These are phyloP conservation scores for Eimeria necatrix DNA, from an alignment of 169 alveolate genomes.

Conservation along the genomic window DNA sequence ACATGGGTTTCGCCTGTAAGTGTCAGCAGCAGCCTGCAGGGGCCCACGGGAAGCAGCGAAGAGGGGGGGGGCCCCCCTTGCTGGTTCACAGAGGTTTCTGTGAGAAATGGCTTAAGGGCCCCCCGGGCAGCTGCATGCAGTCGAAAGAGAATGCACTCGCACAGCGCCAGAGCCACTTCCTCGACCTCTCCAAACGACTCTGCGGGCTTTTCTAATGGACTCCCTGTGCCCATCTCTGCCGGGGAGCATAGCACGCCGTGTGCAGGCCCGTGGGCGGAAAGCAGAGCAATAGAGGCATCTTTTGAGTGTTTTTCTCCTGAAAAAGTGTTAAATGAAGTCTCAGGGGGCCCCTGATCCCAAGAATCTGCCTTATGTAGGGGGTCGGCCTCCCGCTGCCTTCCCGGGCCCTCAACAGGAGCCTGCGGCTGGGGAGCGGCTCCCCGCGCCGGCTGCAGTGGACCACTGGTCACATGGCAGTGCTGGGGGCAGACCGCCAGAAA, in stretches of 20 bases:
- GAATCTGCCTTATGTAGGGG: background rate
- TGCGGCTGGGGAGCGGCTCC: background rate
- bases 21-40: background rate
- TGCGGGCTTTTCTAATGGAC: no score
- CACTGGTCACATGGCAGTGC: background rate
- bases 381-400: background rate
- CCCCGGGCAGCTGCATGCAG: slow-evolving; percentile 33
- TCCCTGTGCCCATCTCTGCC: background rate
- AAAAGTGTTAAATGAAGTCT: background rate
- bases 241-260: background rate
- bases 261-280: background rate
- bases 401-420: no score
- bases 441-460: background rate
- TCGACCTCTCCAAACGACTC: background rate
- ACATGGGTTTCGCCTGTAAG: background rate
- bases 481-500: background rate
- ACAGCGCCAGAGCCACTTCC: background rate
- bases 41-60: background rate
- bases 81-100: background rate
- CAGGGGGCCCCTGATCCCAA: background rate
- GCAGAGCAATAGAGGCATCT: background rate
- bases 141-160: background rate
- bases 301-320: background rate
- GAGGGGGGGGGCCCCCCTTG: background rate
- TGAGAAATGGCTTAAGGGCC: background rate